Percentiles rank a stretch among this genome's conserved stretches.
phyloP scores from a whole-genome alignment of 768 basidiomycete species.

The Suillus subalutaceus region DNA sequence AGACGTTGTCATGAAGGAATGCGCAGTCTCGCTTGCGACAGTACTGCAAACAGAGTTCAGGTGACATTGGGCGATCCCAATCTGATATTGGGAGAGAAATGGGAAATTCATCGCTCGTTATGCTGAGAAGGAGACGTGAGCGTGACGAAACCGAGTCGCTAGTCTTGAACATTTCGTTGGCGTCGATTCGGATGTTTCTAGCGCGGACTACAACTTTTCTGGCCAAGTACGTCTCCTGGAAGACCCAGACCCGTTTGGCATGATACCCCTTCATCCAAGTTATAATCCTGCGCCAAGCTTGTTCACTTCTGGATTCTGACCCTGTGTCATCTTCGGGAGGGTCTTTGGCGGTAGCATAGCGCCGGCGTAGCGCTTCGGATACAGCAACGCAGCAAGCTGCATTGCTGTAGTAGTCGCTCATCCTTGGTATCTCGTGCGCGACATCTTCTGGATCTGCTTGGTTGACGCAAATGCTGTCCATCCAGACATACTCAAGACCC shows the following conservation, averaged over 20 bases:
- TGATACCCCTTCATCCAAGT: slow-evolving; percentile 4
- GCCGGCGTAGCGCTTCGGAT: slow-evolving; percentile 3
- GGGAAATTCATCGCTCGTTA: neutral
- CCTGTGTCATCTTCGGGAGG: neutral
- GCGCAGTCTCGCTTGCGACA: slow-evolving; percentile 2
- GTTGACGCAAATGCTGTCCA: neutral
- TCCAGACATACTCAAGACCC: slow-evolving; percentile 1
- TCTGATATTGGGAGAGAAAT: neutral
- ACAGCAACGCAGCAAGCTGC: neutral
- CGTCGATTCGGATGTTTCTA: neutral
- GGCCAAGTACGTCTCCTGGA: slow-evolving; percentile 1
- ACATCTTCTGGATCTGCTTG: slow-evolving; percentile 4
- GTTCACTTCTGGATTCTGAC: neutral
- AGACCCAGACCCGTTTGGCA: slow-evolving; percentile 2
- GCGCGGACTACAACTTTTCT: neutral
- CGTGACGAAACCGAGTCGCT: neutral
- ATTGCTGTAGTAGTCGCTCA: neutral
- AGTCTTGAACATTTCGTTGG: neutral
- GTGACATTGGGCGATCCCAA: slow-evolving; percentile 4
- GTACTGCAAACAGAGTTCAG: slow-evolving; percentile 2
- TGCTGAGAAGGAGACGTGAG: neutral
- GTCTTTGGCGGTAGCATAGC: neutral
- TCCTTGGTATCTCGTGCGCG: neutral
- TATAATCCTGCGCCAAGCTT: slow-evolving; percentile 2
- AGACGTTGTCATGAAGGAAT: slow-evolving; percentile 4